A percentile compares a stretch with the other conserved stretches of the same genome.
Evolutionary conservation across 352 stramenopile species (phyloP).

Genomic region (Phytophthora palmivora): DNA sequence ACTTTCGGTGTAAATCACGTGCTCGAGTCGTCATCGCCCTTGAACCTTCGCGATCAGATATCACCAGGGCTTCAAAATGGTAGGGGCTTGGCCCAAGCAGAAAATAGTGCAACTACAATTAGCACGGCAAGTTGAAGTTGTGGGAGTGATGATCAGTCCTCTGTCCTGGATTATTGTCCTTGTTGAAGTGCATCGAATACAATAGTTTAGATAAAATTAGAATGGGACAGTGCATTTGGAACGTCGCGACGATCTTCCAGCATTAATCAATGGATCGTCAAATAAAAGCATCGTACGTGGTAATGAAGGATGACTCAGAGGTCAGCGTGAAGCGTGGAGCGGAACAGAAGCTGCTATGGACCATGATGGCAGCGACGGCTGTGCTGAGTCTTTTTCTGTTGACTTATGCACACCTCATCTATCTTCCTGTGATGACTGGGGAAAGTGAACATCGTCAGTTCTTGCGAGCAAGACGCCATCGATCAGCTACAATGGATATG

Average conservation of each 20-base stretch:
- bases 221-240: slow-evolving; percentile 4
- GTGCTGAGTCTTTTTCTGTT: slow-evolving; percentile 25
- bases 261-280: slow-evolving; percentile 11
- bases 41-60: slow-evolving; percentile 13
- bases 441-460: slow-evolving; percentile 19
- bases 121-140: slow-evolving; percentile 21
- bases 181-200: not conserved
- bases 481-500: not conserved
- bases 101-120: slow-evolving; percentile 32
- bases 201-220: not conserved
- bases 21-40: slow-evolving; percentile 9
- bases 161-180: not conserved
- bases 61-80: slow-evolving; percentile 15
- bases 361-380: slow-evolving; percentile 16
- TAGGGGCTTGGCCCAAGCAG: not conserved
- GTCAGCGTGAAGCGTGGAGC: slow-evolving; percentile 4
- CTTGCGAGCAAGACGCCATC: slow-evolving; percentile 9
- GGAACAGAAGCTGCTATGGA: slow-evolving; percentile 22
- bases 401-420: slow-evolving; percentile 22
- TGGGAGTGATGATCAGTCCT: slow-evolving; percentile 19
- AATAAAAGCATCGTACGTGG: not conserved
- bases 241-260: slow-evolving; percentile 12
- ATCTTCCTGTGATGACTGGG: slow-evolving; percentile 23
- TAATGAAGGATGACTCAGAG: slow-evolving; percentile 17
- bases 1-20: slow-evolving; percentile 59